Base-by-base conservation (phyloP, 306 rosid genomes). In the Alnus rubra region DNA sequence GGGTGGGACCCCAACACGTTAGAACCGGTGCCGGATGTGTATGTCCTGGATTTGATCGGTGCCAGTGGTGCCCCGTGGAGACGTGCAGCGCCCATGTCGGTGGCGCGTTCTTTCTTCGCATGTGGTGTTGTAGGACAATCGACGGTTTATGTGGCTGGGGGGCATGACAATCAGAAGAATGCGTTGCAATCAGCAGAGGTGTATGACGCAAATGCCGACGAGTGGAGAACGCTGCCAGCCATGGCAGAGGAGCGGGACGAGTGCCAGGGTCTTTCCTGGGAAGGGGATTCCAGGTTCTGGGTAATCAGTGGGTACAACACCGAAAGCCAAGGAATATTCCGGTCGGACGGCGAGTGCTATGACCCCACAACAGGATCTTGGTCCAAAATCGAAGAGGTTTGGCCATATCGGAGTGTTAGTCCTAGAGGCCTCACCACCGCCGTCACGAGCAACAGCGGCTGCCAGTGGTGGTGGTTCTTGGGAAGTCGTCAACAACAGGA, bases 211-310 rank as follows among this genome's bases (percentile, higher is more conserved):
- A 42, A 39, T 11, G 51, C 72, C n/a, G 72, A 67, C 48, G 72
- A 67, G 51, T 67, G 72, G 72, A 67, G 51, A 12, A n/a, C 7
- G 72, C 49, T 67, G 7, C 31, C 51, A 7, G 50, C 72, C 28
- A 67, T 67, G 72, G 72, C 51, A 39, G 72, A 67, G 51, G 72
- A 67, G 31, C 39, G 72, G 51, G 72, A 67, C 30, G 72, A 67
- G 50, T 67, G 72, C 49, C 72, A 67, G 19, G 72, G 51, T 9
- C 30, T 67, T 14, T 16, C 72, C 0, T 67, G 72, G 72, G 72
- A 67, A 13, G 72, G 51, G 5, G 51, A 67, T 67, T 67, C 49
- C 13, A 39, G 31, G 28, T 39, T 67, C 51, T 67, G 72, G 51
- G 72, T 67, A 3, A 14, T 39, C 72, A 39, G 72, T 18, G 72